A percentile compares a stretch with the other conserved stretches of the same genome.
These are phyloP conservation scores for Citrus inodora DNA, from an alignment of 345 rosid species.

Conservation along the genomic window DNA sequence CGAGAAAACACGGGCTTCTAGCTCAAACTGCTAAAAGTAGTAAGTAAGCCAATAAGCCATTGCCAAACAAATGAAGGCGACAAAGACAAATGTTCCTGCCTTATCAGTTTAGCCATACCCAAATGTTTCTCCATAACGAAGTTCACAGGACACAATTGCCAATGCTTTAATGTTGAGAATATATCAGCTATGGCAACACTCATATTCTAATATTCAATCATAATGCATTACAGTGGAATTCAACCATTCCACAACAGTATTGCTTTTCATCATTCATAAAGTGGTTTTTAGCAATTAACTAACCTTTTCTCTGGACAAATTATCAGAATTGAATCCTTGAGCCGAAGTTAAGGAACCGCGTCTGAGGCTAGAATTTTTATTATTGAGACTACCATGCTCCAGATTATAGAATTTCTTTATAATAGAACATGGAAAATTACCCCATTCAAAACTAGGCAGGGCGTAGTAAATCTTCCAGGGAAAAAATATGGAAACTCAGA, in stretches of 20 bases:
- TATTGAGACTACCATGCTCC: neutral
- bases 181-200: neutral
- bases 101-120: slow-evolving; percentile 45
- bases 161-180: neutral
- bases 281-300: neutral
- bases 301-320: neutral
- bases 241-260: neutral
- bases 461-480: too few relatives aligned
- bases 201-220: neutral
- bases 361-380: too few relatives aligned
- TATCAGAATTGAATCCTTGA: neutral
- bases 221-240: neutral
- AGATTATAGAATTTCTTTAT: too few relatives aligned
- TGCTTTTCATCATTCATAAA: neutral
- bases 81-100: slow-evolving; percentile 41
- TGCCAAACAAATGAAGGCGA: slow-evolving; percentile 6
- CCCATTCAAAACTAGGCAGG: neutral
- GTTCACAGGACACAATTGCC: slow-evolving; percentile 13
- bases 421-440: neutral
- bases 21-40: slow-evolving; percentile 59
- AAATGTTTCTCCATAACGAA: slow-evolving; percentile 65
- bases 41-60: slow-evolving; percentile 16
- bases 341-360: neutral
- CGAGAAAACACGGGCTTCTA: slow-evolving; percentile 56
- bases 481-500: neutral